Evolutionary conservation across 148 eudicot species (phyloP).

Genomic region (Simmondsia chinensis): DNA sequence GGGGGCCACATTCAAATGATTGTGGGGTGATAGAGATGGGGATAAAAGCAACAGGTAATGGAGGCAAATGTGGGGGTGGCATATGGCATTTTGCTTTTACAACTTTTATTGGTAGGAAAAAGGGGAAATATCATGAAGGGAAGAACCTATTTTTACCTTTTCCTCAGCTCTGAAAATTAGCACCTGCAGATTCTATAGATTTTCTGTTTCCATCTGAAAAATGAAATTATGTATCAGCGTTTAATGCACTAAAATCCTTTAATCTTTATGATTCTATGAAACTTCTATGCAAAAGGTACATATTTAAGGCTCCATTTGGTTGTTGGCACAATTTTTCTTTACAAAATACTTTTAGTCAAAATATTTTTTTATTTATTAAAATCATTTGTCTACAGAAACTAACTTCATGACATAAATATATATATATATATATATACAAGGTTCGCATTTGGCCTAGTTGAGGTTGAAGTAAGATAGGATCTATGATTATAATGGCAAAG

Average conservation of each 20-base stretch:
- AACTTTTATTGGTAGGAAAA: not conserved
- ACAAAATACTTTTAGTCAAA: too few species aligned
- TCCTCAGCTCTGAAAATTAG: constrained; percentile 4
- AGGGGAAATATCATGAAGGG: constrained; percentile 7
- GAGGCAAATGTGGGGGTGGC: constrained; percentile 19
- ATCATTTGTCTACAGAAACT: too few species aligned
- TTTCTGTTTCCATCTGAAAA: not conserved
- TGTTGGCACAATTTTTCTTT: too few species aligned
- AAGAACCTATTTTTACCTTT: constrained; percentile 5
- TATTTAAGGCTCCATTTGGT: not conserved
- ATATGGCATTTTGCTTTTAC: constrained; percentile 12
- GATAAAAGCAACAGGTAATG: constrained; percentile 25
- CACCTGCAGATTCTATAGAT: constrained; percentile 12
- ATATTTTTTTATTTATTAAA: too few species aligned
- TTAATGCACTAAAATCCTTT: constrained; percentile 4
- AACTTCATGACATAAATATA: too few species aligned
- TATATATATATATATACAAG: too few species aligned
- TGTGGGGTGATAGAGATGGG: constrained; percentile 20
- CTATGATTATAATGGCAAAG: too few species aligned
- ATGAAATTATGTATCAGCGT: constrained; percentile 1
- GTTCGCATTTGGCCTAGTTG: too few species aligned
- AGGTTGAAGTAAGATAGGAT: too few species aligned
- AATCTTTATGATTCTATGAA: constrained; percentile 7
- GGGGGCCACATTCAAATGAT: constrained; percentile 19
- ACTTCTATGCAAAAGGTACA: constrained; percentile 6